These are phyloP conservation scores for Clonostachys rhizophaga DNA, from an alignment of 2,329 filamentous ascomycete species.

Conservation along the genomic window DNA sequence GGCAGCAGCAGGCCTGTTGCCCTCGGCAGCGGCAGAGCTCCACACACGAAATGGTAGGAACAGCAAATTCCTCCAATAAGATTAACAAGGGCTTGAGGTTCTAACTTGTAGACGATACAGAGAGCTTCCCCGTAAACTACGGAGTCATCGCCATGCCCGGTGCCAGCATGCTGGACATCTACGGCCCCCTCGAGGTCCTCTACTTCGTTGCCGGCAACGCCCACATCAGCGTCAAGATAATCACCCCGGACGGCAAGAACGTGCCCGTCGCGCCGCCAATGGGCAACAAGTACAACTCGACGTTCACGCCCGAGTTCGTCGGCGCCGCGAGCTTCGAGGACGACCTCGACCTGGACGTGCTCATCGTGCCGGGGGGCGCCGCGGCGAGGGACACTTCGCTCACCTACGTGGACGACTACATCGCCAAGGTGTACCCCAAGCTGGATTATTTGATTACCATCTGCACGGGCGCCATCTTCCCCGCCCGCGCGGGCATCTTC, in stretches of 20 bases:
- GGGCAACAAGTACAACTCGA: conserved; percentile 3
- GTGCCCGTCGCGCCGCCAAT: neutral
- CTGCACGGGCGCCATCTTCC: conserved; percentile 59
- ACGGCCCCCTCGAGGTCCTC: conserved; percentile 11
- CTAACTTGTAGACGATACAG: too few relatives aligned
- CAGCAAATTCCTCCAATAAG: too few relatives aligned
- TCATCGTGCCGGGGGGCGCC: conserved; percentile 61
- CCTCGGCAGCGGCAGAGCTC: too few relatives aligned
- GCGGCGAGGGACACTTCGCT: conserved; percentile 33
- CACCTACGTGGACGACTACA: conserved; percentile 31
- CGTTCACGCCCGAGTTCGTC: neutral
- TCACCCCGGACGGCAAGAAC: neutral
- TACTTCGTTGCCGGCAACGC: conserved; percentile 7
- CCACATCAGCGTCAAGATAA: conserved; percentile 3
- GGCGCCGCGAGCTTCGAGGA: conserved; percentile 1
- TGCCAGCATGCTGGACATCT: conserved; percentile 12
- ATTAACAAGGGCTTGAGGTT: too few relatives aligned
- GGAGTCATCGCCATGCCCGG: conserved; percentile 9
- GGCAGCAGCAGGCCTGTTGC: too few relatives aligned
- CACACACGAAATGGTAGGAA: too few relatives aligned
- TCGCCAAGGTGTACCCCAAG: conserved; percentile 27
- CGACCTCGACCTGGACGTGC: conserved; percentile 35
- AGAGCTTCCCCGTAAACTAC: conserved; percentile 3
- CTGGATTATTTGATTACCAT: conserved; percentile 57
- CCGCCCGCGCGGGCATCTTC: conserved; percentile 54